These are phyloP conservation scores for Pinus tabuliformis DNA, from an alignment of 75 land plant species.

Conservation along the genomic window DNA sequence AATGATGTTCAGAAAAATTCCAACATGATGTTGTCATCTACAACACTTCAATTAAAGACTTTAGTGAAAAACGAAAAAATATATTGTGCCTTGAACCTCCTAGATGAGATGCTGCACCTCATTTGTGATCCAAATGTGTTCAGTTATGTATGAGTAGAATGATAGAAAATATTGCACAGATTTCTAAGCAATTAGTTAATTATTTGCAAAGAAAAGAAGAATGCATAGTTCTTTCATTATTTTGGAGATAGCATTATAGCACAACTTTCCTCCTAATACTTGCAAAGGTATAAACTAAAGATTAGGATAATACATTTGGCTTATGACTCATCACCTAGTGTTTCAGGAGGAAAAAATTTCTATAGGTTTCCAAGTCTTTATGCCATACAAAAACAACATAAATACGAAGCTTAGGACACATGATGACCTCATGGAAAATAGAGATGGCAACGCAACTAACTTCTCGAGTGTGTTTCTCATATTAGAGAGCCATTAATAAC, in stretches of 20 bases:
- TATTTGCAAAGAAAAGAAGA: slow-evolving; percentile 32
- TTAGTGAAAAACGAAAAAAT: slow-evolving; percentile 42
- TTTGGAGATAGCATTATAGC: slow-evolving; percentile 36
- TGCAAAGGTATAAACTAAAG: neutral
- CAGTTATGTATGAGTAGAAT: slow-evolving; percentile 21
- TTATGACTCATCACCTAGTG: too few relatives aligned
- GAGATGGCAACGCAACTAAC: too few relatives aligned
- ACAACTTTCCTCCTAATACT: slow-evolving; percentile 20
- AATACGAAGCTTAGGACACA: too few relatives aligned
- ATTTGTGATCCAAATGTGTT: slow-evolving; percentile 40
- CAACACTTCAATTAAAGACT: slow-evolving; percentile 46
- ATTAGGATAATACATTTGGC: too few relatives aligned
- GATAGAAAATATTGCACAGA: slow-evolving; percentile 32
- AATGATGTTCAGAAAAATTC: slow-evolving; percentile 22
- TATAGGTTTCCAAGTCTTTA: too few relatives aligned
- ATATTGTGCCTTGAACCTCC: slow-evolving; percentile 39
- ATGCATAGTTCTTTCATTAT: slow-evolving; percentile 26
- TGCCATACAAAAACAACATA: too few relatives aligned
- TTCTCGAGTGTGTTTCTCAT: too few relatives aligned
- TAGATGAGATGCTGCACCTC: slow-evolving; percentile 41
- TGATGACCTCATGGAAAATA: too few relatives aligned
- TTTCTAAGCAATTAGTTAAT: slow-evolving; percentile 48
- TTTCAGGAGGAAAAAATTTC: too few relatives aligned
- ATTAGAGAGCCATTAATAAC: too few relatives aligned
- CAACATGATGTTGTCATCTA: slow-evolving; percentile 39